These are phyloP conservation scores for Fusarium concolor DNA, from an alignment of 2,329 filamentous ascomycete species.

Conservation along the genomic window DNA sequence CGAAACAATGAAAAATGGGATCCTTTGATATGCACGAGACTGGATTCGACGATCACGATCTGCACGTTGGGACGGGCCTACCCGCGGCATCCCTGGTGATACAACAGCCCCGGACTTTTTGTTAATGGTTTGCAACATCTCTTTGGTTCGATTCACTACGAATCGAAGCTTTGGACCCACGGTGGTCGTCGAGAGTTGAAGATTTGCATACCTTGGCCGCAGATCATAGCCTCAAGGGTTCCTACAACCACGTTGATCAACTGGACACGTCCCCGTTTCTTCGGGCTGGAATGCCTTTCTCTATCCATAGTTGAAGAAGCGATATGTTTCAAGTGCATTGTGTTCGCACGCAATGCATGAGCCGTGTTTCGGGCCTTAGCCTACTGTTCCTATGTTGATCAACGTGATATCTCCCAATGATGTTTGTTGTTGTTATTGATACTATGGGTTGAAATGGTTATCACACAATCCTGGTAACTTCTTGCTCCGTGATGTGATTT, in stretches of 20 bases:
- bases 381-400: not conserved
- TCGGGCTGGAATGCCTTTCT: constrained; percentile 11
- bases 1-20: constrained; percentile 11
- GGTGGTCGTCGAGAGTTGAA: constrained; percentile 10
- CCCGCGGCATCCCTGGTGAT: constrained; percentile 23
- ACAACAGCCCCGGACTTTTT: constrained; percentile 1
- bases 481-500: not conserved
- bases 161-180: constrained; percentile 14
- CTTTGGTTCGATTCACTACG: constrained; percentile 9
- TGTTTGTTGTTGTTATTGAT: not conserved
- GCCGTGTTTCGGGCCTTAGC: not conserved
- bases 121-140: not conserved
- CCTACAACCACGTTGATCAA: not conserved
- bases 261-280: constrained; percentile 8
- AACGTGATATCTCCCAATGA: not conserved
- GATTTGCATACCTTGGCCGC: constrained; percentile 9
- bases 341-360: not conserved
- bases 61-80: constrained; percentile 29
- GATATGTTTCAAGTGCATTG: not conserved
- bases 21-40: constrained; percentile 28
- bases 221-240: constrained; percentile 26
- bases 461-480: not conserved
- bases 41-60: constrained; percentile 1
- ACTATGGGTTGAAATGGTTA: not conserved
- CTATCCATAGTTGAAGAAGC: constrained; percentile 8